Evolutionary conservation across 768 basidiomycete species (phyloP).

Genomic region (Artomyces pyxidatus): DNA sequence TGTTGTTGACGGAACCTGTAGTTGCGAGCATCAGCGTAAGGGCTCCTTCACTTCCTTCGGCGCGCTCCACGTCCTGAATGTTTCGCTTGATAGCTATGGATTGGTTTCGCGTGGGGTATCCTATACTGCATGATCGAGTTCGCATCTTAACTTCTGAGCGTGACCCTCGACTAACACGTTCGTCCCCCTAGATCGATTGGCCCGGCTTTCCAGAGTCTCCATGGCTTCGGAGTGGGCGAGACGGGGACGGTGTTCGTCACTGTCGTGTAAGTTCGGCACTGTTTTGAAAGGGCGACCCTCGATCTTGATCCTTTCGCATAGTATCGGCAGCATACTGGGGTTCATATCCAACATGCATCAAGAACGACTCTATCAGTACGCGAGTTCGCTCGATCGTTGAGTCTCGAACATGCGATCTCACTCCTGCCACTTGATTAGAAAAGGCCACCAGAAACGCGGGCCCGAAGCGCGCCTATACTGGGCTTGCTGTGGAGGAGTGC

Average conservation of each 20-base stretch:
- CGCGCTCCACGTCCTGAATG: too few relatives aligned
- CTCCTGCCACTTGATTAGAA: conserved; percentile 10
- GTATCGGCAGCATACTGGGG: conserved; percentile 38
- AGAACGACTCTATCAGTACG: conserved; percentile 23
- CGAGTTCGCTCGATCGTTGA: too few relatives aligned
- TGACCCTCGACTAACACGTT: not conserved
- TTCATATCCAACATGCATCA: conserved; percentile 24
- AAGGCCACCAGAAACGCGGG: conserved; percentile 22
- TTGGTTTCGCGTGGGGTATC: conserved; percentile 72
- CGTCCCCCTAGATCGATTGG: conserved; percentile 39
- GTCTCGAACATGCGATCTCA: not conserved
- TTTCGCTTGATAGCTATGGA: conserved; percentile 43
- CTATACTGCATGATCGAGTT: conserved; percentile 61
- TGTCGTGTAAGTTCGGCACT: conserved; percentile 42
- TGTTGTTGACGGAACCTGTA: conserved; percentile 65
- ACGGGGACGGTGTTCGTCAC: conserved; percentile 53
- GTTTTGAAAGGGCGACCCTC: too few relatives aligned
- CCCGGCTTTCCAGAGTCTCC: conserved; percentile 46
- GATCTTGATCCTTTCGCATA: too few relatives aligned
- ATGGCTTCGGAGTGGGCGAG: conserved; percentile 51
- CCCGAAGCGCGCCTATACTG: conserved; percentile 56
- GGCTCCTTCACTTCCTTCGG: conserved; percentile 14
- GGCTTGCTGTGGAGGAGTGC: conserved; percentile 44
- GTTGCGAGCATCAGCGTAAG: conserved; percentile 67
- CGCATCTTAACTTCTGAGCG: conserved; percentile 1